Conservation (phyloP, 768 basidiomycete genomes). For the Amanita rimosa region DNA sequence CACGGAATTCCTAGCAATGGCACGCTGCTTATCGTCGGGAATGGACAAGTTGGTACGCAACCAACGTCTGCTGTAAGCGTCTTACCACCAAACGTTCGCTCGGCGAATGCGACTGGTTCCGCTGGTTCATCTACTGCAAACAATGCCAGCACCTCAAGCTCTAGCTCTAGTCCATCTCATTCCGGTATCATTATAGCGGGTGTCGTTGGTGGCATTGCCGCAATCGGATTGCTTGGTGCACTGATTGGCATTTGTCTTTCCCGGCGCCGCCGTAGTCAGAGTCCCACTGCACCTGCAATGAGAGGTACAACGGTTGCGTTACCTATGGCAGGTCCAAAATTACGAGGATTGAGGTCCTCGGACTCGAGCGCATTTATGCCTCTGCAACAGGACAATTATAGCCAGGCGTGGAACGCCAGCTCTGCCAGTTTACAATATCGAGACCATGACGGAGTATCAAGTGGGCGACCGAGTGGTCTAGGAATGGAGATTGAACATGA, state of each 20-base stretch:
- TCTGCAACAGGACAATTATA: constrained; percentile 50
- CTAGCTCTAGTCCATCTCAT: constrained; percentile 16
- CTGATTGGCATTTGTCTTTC: constrained; percentile 39
- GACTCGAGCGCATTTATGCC: constrained; percentile 66
- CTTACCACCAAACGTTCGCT: constrained; percentile 41
- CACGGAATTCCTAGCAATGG: constrained; percentile 80
- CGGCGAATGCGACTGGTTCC: constrained; percentile 29
- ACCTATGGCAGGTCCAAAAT: constrained; percentile 15
- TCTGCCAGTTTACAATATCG: constrained; percentile 26
- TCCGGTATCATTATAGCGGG: constrained; percentile 36
- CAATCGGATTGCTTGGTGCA: constrained; percentile 38
- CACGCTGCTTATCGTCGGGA: constrained; percentile 67
- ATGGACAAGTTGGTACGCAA: constrained; percentile 67
- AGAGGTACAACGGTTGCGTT: constrained; percentile 14
- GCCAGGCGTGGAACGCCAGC: constrained; percentile 50
- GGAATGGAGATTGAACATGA: constrained; percentile 24
- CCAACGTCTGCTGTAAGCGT: constrained; percentile 28
- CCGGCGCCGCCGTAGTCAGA: constrained; percentile 37
- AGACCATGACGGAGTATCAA: constrained; percentile 3
- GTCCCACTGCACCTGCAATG: constrained; percentile 15
- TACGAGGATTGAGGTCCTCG: constrained; percentile 31
- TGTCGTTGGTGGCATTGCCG: constrained; percentile 41
- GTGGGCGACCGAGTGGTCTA: constrained; percentile 16
- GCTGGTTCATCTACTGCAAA: constrained; percentile 14
- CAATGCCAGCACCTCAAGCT: constrained; percentile 4